Evolutionary conservation across 164 flowering plant genomes (phyloP).

Genomic region (Annona cherimola): DNA sequence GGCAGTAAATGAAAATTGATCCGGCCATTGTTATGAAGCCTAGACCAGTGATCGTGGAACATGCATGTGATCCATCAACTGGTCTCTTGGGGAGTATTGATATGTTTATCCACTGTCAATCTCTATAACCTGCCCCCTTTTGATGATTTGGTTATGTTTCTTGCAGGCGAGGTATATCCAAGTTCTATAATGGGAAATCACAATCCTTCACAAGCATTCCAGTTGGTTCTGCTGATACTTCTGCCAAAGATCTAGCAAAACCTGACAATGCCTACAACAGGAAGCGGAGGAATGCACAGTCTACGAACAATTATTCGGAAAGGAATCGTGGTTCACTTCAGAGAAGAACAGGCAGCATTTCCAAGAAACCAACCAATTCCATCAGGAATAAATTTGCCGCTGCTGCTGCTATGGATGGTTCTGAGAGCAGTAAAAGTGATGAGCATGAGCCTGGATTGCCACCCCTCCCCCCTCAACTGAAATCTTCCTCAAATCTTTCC

Average conservation of each 20-base stretch:
- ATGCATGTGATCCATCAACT: no score
- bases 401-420: constrained; percentile 52
- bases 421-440: constrained; percentile 34
- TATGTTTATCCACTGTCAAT: no score
- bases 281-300: constrained; percentile 64
- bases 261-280: constrained; percentile 69
- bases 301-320: constrained; percentile 34
- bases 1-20: no score
- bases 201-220: constrained; percentile 59
- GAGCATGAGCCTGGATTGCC: constrained; percentile 37
- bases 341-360: constrained; percentile 50
- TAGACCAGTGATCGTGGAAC: no score
- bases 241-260: constrained; percentile 55
- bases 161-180: constrained; percentile 80
- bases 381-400: constrained; percentile 56
- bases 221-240: constrained; percentile 36
- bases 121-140: no score
- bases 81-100: no score
- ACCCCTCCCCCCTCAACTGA: constrained; percentile 47
- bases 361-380: constrained; percentile 48
- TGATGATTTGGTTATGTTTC: neutral
- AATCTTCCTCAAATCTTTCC: constrained; percentile 10
- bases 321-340: constrained; percentile 27
- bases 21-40: no score
- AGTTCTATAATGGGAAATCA: constrained; percentile 75